Conservation (phyloP, 148 eudicot species). For the Agrostemma githago region DNA sequence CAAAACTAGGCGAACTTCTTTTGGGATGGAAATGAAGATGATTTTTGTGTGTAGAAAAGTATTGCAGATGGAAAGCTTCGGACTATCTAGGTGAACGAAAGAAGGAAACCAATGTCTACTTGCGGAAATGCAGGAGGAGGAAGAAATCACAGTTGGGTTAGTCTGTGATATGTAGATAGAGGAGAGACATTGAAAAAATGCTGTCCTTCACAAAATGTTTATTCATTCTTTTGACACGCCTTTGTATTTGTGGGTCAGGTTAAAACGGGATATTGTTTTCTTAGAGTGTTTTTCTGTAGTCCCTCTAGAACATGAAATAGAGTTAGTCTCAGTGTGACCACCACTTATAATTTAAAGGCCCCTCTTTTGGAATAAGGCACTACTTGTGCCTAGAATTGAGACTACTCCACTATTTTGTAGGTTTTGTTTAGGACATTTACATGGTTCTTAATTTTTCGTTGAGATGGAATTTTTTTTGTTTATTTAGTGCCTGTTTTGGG, state of each 20-base stretch:
- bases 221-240: slow-evolving; percentile 46
- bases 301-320: slow-evolving; percentile 34
- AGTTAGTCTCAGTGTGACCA: neutral
- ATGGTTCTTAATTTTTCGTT: no score
- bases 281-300: slow-evolving; percentile 30
- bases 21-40: slow-evolving; percentile 16
- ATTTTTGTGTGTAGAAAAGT: slow-evolving; percentile 13
- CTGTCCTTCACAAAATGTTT: slow-evolving; percentile 29
- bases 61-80: neutral
- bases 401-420: no score
- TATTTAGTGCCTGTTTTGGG: neutral
- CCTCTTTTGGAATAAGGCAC: slow-evolving; percentile 24
- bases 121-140: slow-evolving; percentile 1
- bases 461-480: no score
- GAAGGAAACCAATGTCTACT: neutral
- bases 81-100: neutral
- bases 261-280: slow-evolving; percentile 19
- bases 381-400: neutral
- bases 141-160: slow-evolving; percentile 12
- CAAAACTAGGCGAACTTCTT: slow-evolving; percentile 14
- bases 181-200: slow-evolving; percentile 9
- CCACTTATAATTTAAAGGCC: neutral
- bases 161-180: slow-evolving; percentile 35
- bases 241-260: slow-evolving; percentile 34
- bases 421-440: no score